These are phyloP conservation scores for Arctium minus DNA, from an alignment of 129 eudicot species.

Conservation along the genomic window DNA sequence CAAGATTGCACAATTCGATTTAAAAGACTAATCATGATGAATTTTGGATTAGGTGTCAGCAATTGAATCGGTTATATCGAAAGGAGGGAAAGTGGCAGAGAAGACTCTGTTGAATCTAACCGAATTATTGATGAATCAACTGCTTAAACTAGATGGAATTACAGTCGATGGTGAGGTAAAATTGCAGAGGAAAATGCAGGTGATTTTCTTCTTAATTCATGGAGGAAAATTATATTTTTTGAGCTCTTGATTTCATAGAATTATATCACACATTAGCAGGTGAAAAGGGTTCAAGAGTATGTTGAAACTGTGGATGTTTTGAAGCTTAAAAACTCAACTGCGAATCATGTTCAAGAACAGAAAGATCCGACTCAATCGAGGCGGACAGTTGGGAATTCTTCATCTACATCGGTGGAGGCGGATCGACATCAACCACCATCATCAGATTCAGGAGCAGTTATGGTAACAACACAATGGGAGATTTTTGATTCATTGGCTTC, in stretches of 20 bases:
- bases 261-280: constrained; percentile 36
- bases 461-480: constrained; percentile 86
- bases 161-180: constrained; percentile 77
- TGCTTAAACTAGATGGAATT: constrained; percentile 71
- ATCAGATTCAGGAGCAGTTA: constrained; percentile 34
- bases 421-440: constrained; percentile 36
- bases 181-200: constrained; percentile 83
- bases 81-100: constrained; percentile 78
- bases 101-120: constrained; percentile 48
- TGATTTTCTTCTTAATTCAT: constrained; percentile 6
- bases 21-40: neutral
- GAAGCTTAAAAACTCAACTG: constrained; percentile 54
- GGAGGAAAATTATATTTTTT: neutral
- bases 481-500: constrained; percentile 60
- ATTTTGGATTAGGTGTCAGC: constrained; percentile 53
- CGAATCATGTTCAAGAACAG: constrained; percentile 11
- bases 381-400: constrained; percentile 42
- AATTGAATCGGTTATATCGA: constrained; percentile 60
- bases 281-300: constrained; percentile 71
- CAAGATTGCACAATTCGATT: neutral
- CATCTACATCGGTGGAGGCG: constrained; percentile 21
- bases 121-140: constrained; percentile 73
- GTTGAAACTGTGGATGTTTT: constrained; percentile 78
- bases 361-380: constrained; percentile 27
- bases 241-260: neutral